Evolutionary conservation across 257 asterid species (phyloP), one percentile per base, ranked within the genome.

Genomic region (Solanum chaucha): DNA sequence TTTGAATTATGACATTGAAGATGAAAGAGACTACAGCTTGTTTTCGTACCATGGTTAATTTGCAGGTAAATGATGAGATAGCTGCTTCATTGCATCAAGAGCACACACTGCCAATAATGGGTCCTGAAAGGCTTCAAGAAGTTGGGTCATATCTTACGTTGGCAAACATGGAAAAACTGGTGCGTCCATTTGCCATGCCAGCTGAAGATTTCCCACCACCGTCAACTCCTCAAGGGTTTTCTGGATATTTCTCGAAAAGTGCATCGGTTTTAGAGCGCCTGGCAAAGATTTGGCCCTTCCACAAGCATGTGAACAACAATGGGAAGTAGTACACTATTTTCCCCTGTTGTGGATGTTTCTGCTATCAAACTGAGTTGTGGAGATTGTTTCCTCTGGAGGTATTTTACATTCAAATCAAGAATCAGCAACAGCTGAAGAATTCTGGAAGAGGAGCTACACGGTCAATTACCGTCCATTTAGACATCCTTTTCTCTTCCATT

Each of bases 141-240:
- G 88, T 93, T 3, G 96, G 95, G 36, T 93, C 98, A 36, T 94
- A 90, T 88, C 89, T 95, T 91, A 96, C 98, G 2, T 75, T 94
- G 67, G 97, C 90, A 90, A 94, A 87, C 94, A 91, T 95, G 98
- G 99, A 96, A 90, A 94, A 89, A 85, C 91, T 96, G 98, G 86
- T 94, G 26, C 96, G 93, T 51, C 92, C 95, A 36, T 96, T 93
- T 83, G 98, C 99, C 44, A 96, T 96, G 98, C 99, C 99, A 10
- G 98, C 98, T 1, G 99, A 96, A 90, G 98, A 96, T 87, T 96
- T 96, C 83, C 98, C 99, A 38, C 99, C 99, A 9, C 95, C 98
- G 11, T 55, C 97, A 9, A 88, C 88, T 67, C 99, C 99, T 44
- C 99, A 96, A 87, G 98, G 96, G 82, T 96, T 96, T 86, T 86